These are phyloP conservation scores for Pyrus pyrifolia DNA, from an alignment of 306 rosid genomes.

Conservation along the genomic window DNA sequence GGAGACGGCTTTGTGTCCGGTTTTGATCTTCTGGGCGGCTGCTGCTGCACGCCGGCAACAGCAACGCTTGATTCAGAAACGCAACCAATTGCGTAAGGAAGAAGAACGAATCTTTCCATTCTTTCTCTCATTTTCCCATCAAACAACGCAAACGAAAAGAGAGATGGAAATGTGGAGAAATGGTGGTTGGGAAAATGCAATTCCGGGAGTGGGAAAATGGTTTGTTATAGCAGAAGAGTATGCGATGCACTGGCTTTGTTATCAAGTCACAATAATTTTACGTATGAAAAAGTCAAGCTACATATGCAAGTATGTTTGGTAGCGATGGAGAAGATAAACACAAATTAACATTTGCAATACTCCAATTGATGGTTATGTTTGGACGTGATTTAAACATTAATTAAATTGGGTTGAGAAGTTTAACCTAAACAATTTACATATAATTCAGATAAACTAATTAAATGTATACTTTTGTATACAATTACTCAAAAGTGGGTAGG, in stretches of 20 bases:
- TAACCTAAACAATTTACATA: background rate
- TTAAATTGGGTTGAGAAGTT: background rate
- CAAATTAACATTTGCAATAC: constrained; percentile 5
- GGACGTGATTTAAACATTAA: constrained; percentile 15
- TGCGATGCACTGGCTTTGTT: constrained; percentile 22
- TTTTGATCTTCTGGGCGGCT: constrained; percentile 57
- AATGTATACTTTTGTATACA: constrained; percentile 6
- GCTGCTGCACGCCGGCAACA: constrained; percentile 33
- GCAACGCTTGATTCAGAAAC: constrained; percentile 85
- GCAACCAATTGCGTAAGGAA: constrained; percentile 87
- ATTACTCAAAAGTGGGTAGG: constrained; percentile 10
- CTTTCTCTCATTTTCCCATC: constrained; percentile 53
- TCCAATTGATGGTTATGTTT: constrained; percentile 26
- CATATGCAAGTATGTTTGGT: constrained; percentile 53
- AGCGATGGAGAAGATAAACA: constrained; percentile 11
- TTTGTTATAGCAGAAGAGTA: constrained; percentile 22
- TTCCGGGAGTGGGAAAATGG: constrained; percentile 26
- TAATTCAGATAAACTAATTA: background rate
- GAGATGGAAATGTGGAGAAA: background rate
- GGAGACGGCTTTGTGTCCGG: constrained; percentile 28
- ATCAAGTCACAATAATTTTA: constrained; percentile 44
- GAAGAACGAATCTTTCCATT: constrained; percentile 89
- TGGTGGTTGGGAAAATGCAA: constrained; percentile 23
- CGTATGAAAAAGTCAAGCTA: constrained; percentile 39
- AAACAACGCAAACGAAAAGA: background rate